Percentiles rank a stretch among this genome's conserved stretches.
These are phyloP conservation scores for Neurospora crassa DNA, from an alignment of 2,329 filamentous ascomycete genomes.

Conservation along the genomic window DNA sequence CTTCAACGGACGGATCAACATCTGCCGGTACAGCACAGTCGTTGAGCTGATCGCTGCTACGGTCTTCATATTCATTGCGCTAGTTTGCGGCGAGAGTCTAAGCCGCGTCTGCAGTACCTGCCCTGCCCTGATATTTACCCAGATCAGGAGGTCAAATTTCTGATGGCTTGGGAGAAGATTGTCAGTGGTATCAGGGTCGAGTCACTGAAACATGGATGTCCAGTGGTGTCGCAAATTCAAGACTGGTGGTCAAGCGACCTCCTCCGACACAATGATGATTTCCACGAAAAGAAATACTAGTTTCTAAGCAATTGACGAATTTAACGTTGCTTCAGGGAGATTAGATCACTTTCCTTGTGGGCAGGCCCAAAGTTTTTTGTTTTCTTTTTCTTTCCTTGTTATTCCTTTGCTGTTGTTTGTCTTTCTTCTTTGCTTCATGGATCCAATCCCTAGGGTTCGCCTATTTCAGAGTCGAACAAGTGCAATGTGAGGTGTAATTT, in stretches of 20 bases:
- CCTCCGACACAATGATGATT: background rate
- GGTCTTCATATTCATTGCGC: background rate
- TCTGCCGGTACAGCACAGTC: background rate
- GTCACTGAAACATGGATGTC: background rate
- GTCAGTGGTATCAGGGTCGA: background rate
- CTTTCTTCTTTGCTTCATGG: background rate
- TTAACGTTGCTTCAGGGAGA: background rate
- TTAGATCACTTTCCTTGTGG: background rate
- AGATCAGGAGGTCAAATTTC: too few species aligned
- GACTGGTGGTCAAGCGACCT: background rate
- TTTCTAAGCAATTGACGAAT: background rate
- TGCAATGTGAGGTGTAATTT: background rate
- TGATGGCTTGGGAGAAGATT: too few species aligned
- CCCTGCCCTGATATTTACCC: background rate
- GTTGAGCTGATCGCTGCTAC: background rate
- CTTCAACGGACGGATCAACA: background rate
- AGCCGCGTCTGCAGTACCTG: background rate
- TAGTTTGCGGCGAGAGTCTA: background rate
- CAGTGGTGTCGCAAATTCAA: background rate
- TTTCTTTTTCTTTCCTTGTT: background rate
- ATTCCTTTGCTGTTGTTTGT: background rate
- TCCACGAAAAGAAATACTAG: background rate
- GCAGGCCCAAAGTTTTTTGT: background rate
- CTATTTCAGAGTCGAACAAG: background rate
- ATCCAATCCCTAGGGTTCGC: fast-evolving